A percentile compares a stretch with the other conserved stretches of the same genome.
phyloP scores from a whole-genome alignment of 2,329 filamentous ascomycete species.

The Thelonectria rubi region DNA sequence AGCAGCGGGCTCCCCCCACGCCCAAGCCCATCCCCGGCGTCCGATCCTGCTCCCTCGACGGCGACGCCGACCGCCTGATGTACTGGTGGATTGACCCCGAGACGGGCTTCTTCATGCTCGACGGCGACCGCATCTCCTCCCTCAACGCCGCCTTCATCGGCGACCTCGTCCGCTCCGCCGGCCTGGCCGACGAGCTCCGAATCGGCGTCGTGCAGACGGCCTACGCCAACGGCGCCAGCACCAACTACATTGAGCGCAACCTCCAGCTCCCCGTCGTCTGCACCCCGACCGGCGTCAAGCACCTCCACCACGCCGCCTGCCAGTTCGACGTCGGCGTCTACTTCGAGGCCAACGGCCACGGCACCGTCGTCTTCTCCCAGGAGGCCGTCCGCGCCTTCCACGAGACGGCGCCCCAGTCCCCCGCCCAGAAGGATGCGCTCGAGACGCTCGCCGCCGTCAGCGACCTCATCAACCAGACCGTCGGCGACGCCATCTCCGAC shows the following conservation, averaged over 20 bases:
- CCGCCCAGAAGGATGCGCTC: conserved; percentile 88
- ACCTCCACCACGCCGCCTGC: conserved; percentile 95
- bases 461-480: conserved; percentile 97
- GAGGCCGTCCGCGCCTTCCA: conserved; percentile 82
- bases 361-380: conserved; percentile 92
- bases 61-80: conserved; percentile 93
- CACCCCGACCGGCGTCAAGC: conserved; percentile 96
- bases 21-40: conserved; percentile 80
- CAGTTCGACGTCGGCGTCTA: conserved; percentile 97
- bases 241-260: conserved; percentile 88
- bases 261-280: conserved; percentile 90
- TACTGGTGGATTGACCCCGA: conserved; percentile 92
- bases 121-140: conserved; percentile 96
- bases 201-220: conserved; percentile 97
- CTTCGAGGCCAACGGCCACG: conserved; percentile 98
- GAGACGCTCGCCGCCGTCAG: conserved; percentile 84
- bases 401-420: conserved; percentile 84
- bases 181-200: conserved; percentile 80
- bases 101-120: conserved; percentile 87
- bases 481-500: conserved; percentile 95
- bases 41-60: conserved; percentile 90
- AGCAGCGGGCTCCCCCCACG: conserved; percentile 85
- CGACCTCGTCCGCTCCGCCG: conserved; percentile 83
- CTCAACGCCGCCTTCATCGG: conserved; percentile 93
- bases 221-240: conserved; percentile 96